Percentiles rank a stretch among this genome's conserved stretches.
Conservation (phyloP, 31 red algal species). For the Porphyra umbilicalis region DNA sequence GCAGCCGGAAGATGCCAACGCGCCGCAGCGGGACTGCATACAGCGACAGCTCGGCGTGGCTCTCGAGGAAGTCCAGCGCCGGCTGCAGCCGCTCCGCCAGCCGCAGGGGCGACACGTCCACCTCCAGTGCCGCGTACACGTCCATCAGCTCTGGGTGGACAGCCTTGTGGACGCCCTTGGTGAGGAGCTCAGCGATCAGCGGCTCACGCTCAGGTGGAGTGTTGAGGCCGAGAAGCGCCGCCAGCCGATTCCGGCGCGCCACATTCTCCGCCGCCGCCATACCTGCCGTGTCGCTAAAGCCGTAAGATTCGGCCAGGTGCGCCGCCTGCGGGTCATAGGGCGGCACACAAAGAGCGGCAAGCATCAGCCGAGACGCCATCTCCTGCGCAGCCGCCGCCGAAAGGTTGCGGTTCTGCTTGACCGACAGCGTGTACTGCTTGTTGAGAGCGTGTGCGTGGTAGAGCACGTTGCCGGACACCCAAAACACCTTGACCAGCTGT, state of each 20-base stretch:
- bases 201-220: constrained; percentile 34
- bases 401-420: constrained; percentile 67
- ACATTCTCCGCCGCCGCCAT: constrained; percentile 59
- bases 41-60: constrained; percentile 35
- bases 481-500: constrained; percentile 89
- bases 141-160: constrained; percentile 56
- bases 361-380: constrained; percentile 67
- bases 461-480: constrained; percentile 88
- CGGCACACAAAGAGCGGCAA: constrained; percentile 66
- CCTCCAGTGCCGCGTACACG: constrained; percentile 69
- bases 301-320: constrained; percentile 54
- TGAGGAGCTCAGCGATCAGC: constrained; percentile 64
- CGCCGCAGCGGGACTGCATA: constrained; percentile 71
- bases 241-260: constrained; percentile 73
- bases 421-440: constrained; percentile 73
- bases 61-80: constrained; percentile 70
- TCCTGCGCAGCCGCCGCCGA: constrained; percentile 59
- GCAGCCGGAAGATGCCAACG: constrained; percentile 65
- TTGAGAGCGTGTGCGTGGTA: constrained; percentile 90
- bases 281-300: constrained; percentile 54
- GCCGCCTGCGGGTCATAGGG: constrained; percentile 72
- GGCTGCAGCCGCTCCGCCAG: constrained; percentile 64
- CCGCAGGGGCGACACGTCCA: constrained; percentile 56
- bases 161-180: constrained; percentile 40
- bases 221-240: constrained; percentile 67